phyloP scores from a whole-genome alignment of 768 basidiomycete species.

The Gelatoporia subvermispora region DNA sequence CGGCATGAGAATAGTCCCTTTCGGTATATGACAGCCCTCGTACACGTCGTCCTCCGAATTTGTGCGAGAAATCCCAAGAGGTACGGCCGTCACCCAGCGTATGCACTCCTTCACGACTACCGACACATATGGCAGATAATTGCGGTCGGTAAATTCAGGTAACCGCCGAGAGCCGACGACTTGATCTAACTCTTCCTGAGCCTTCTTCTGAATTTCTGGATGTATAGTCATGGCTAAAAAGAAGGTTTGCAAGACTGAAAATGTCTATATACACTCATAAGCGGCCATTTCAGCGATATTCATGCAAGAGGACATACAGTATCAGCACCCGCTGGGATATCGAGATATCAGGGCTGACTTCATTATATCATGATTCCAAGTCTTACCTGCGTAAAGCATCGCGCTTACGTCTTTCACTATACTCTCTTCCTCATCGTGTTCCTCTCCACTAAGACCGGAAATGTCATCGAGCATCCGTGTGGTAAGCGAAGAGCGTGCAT shows the following conservation, averaged over 20 bases:
- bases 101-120: constrained; percentile 18
- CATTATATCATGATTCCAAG: too few relatives aligned
- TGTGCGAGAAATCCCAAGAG: constrained; percentile 14
- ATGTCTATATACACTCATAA: not conserved
- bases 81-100: constrained; percentile 7
- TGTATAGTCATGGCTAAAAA: constrained; percentile 7
- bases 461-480: too few relatives aligned
- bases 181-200: constrained; percentile 12
- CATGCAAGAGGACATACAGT: too few relatives aligned
- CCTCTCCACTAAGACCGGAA: too few relatives aligned
- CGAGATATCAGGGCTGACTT: too few relatives aligned
- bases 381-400: too few relatives aligned
- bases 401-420: too few relatives aligned
- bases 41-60: not conserved
- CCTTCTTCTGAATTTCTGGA: constrained; percentile 11
- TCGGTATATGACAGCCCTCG: not conserved
- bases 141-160: constrained; percentile 15
- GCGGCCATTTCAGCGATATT: not conserved
- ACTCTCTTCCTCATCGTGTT: too few relatives aligned
- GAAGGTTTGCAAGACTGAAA: not conserved
- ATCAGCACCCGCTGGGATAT: too few relatives aligned
- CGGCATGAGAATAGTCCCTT: not conserved
- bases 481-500: too few relatives aligned
- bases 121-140: constrained; percentile 18
- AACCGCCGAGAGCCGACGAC: constrained; percentile 15